Conservation (phyloP, 768 basidiomycete genomes). For the Clathrus columnatus region DNA sequence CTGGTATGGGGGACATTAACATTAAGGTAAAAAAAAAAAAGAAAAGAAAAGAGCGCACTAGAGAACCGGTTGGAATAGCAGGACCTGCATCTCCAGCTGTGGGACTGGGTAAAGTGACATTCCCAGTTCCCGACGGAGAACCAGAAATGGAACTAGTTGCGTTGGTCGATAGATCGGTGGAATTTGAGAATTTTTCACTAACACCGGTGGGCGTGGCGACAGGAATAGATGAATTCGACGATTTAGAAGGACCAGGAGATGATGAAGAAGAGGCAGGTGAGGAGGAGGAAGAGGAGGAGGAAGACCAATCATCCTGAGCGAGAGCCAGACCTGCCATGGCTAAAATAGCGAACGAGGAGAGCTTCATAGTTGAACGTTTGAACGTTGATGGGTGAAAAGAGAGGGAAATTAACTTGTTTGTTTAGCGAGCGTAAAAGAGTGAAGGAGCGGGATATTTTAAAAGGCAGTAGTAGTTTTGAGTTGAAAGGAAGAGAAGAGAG, state of each 20-base stretch:
- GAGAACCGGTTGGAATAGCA: conserved; percentile 12
- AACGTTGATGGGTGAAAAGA: no score
- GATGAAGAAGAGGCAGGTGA: background rate
- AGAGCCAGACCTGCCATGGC: no score
- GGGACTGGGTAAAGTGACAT: conserved; percentile 32
- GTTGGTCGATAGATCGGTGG: background rate
- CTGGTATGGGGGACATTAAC: conserved; percentile 23
- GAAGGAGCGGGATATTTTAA: no score
- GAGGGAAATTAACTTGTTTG: no score
- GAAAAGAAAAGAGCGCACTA: conserved; percentile 1
- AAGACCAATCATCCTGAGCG: no score
- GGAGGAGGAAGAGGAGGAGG: background rate
- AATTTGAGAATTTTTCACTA: background rate
- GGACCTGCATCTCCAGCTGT: conserved; percentile 25
- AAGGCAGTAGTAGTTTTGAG: no score
- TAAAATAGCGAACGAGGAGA: no score
- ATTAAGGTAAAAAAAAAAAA: conserved; percentile 14
- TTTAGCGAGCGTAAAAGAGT: no score
- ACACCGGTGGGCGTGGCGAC: background rate
- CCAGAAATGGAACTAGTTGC: background rate
- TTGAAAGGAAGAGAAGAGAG: no score
- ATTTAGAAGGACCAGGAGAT: background rate
- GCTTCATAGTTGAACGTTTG: no score
- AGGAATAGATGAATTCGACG: background rate
- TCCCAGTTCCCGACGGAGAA: background rate